Evolutionary conservation across 441 rosid species (phyloP).

Genomic region (Pelargonium citronellum): DNA sequence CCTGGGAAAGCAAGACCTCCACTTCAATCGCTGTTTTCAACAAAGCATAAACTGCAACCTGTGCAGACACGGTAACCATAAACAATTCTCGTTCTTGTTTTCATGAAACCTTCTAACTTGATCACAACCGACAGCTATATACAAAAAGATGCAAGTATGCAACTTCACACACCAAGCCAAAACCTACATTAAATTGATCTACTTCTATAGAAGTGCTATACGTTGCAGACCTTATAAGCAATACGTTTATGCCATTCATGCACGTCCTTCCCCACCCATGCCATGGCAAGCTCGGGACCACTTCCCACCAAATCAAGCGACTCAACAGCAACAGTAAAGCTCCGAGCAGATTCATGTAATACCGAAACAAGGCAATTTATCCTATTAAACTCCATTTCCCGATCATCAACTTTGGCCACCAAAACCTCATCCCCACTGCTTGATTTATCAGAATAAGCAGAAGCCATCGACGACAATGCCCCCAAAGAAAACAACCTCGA

Average conservation of each 20-base stretch:
- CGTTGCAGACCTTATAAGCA: constrained; percentile 39
- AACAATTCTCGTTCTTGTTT: constrained; percentile 26
- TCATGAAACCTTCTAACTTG: constrained; percentile 16
- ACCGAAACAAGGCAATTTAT: constrained; percentile 55
- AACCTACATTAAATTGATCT: no score
- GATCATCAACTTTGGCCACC: constrained; percentile 20
- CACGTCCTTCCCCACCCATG: constrained; percentile 68
- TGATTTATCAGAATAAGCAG: constrained; percentile 26
- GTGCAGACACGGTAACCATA: constrained; percentile 27
- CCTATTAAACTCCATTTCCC: constrained; percentile 36
- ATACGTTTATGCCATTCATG: constrained; percentile 55
- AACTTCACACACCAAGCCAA: no score
- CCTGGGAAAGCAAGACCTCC: constrained; percentile 57
- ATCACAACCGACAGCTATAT: no score
- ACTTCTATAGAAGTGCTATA: no score
- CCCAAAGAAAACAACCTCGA: constrained; percentile 22
- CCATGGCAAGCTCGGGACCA: constrained; percentile 47
- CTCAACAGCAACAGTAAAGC: constrained; percentile 46
- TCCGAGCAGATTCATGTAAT: constrained; percentile 52
- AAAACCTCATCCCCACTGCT: constrained; percentile 26
- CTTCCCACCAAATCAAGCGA: constrained; percentile 45
- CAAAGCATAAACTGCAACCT: constrained; percentile 60
- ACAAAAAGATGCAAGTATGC: no score
- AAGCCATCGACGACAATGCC: constrained; percentile 30
- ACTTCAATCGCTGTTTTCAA: constrained; percentile 52